A percentile compares a stretch with the other conserved stretches of the same genome.
Evolutionary conservation across 2,329 filamentous ascomycete genomes (phyloP).

Genomic region (Scopulariopsis brevicaulis): DNA sequence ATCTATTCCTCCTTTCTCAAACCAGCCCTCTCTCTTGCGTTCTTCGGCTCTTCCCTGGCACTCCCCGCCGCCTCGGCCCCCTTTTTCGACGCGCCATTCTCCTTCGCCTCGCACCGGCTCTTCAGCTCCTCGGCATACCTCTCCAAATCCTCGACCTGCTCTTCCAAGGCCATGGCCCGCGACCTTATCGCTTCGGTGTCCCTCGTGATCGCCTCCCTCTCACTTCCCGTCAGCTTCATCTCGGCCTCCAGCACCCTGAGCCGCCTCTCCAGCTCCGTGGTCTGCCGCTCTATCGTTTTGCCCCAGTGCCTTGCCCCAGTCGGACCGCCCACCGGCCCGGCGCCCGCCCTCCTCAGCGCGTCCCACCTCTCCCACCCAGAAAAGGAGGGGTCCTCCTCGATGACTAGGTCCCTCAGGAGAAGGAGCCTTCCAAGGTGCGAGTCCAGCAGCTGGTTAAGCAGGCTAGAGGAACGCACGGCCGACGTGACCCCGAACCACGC

Average conservation of each 20-base stretch:
- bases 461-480: conserved; percentile 53
- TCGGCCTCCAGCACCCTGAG: background rate
- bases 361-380: conserved; percentile 94
- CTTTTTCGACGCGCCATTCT: too few species aligned
- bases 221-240: background rate
- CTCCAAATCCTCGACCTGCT: too few species aligned
- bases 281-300: background rate
- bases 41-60: too few species aligned
- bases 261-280: background rate
- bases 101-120: too few species aligned
- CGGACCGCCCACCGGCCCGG: background rate
- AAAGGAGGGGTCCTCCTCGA: conserved; percentile 81
- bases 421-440: conserved; percentile 51
- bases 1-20: background rate
- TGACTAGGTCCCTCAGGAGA: conserved; percentile 70
- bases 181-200: too few species aligned
- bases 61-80: too few species aligned
- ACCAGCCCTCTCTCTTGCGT: background rate
- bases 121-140: too few species aligned
- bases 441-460: conserved; percentile 63
- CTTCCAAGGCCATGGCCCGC: too few species aligned
- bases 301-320: too few species aligned
- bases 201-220: too few species aligned
- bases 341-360: conserved; percentile 22
- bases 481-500: conserved; percentile 69